Evolutionary conservation across 192 early-diverging fungal genomes (phyloP), one percentile per base, ranked within the genome.

Genomic region (Umbelopsis sp.): DNA sequence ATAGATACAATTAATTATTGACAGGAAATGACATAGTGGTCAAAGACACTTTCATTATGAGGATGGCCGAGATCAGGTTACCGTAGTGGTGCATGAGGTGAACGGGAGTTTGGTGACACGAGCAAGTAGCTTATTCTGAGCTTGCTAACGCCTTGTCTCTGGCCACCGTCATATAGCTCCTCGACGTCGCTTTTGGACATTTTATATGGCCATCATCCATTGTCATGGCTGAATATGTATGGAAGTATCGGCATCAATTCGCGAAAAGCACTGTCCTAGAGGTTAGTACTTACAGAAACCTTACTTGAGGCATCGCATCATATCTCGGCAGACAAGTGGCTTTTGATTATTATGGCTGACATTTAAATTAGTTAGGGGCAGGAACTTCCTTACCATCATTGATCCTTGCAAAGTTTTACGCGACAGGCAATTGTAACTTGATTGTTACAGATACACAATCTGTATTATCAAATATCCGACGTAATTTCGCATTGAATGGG

Each of bases 201-300:
- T 18, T 74, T 80, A 6, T 90, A 87, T 94, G 92, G 92, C 91
- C 91, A 5, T 88, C 87, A 13, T 72, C 92, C 0, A 72, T 91
- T 9, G 84, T 93, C 2, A 77, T 94, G 12, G 71, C 87, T 1
- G 84, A 88, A 18, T 91, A 82, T 64, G 58, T 92, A n/a, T 81
- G 73, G 73, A 44, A 73, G 55, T 53, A 73, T 18, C 66, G 78
- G 12, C 10, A 71, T 9, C 71, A 70, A 25, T 82, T 88, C 65
- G 44, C 37, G 30, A 50, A 75, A 46, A 64, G 71, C 5, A 71
- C 68, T 20, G 45, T 80, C 13, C 46, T 83, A 22, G 82, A 83
- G 74, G 79, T 83, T 73, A 68, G 44, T 21, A 11, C 23, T 27
- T 12, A 4, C 15, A 30, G 27, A 49, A 4, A 49, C 16, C 10